Evolutionary conservation across 176 grass and related monocot genomes (phyloP).

Genomic region (Hordeum marinum): DNA sequence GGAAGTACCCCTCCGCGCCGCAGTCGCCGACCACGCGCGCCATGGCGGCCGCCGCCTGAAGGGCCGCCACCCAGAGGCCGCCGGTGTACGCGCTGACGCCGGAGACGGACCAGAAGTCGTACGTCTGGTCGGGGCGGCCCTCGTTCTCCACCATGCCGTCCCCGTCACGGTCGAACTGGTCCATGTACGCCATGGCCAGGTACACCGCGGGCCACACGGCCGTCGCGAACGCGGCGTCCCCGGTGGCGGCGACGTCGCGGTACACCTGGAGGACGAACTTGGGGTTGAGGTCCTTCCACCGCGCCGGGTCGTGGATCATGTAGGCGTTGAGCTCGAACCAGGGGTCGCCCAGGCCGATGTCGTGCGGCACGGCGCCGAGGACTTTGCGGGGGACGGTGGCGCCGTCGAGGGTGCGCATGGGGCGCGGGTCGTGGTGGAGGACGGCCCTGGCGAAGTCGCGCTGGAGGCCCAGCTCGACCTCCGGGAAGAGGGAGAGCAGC

Average conservation of each 20-base stretch:
- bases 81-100: constrained; percentile 64
- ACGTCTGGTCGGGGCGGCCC: constrained; percentile 60
- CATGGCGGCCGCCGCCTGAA: constrained; percentile 65
- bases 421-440: constrained; percentile 47
- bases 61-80: constrained; percentile 61
- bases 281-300: constrained; percentile 73
- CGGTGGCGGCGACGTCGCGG: constrained; percentile 45
- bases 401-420: constrained; percentile 25
- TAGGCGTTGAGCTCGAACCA: constrained; percentile 73
- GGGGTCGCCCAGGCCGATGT: constrained; percentile 52
- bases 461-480: neutral
- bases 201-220: constrained; percentile 64
- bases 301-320: constrained; percentile 39
- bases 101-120: constrained; percentile 58
- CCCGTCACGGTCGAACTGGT: constrained; percentile 63
- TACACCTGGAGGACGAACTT: constrained; percentile 63
- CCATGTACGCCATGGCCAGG: constrained; percentile 69
- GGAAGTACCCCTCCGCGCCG: constrained; percentile 47
- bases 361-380: constrained; percentile 62
- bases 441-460: constrained; percentile 3
- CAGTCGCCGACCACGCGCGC: constrained; percentile 51
- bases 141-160: constrained; percentile 81
- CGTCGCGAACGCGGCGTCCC: constrained; percentile 42
- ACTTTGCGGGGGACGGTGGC: constrained; percentile 28
- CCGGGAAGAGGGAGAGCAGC: neutral